Conservation (phyloP, 305 asterid genomes). For the Coffea humblotiana region DNA sequence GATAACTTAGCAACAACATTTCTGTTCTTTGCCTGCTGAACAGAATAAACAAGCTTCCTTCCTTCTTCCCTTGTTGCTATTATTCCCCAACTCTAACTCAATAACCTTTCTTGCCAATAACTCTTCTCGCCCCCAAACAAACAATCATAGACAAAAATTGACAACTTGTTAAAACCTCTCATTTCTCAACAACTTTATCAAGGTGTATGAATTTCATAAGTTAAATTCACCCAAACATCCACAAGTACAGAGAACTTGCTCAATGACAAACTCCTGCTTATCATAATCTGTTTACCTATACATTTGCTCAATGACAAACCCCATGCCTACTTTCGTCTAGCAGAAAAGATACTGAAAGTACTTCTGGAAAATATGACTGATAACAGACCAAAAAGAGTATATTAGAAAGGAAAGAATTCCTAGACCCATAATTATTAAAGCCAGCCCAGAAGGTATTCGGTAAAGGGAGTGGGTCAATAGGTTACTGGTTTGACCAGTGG, state of each 20-base stretch:
- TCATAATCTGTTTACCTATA: not conserved
- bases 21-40: not conserved
- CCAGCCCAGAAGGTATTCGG: no score
- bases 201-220: not conserved
- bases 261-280: not conserved
- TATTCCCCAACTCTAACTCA: not conserved
- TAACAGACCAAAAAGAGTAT: not conserved
- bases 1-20: not conserved
- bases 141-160: not conserved
- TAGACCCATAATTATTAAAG: no score
- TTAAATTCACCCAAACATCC: not conserved
- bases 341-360: not conserved
- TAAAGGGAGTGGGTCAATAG: no score
- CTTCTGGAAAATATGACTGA: not conserved
- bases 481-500: no score
- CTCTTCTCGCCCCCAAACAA: not conserved
- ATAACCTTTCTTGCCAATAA: not conserved
- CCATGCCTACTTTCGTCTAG: not conserved
- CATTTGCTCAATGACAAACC: not conserved
- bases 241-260: not conserved
- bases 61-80: not conserved
- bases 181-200: not conserved
- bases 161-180: not conserved
- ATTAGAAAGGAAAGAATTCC: no score
- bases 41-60: not conserved